Base-by-base conservation (phyloP, 2,329 filamentous ascomycete species). In the Calycina marina region DNA sequence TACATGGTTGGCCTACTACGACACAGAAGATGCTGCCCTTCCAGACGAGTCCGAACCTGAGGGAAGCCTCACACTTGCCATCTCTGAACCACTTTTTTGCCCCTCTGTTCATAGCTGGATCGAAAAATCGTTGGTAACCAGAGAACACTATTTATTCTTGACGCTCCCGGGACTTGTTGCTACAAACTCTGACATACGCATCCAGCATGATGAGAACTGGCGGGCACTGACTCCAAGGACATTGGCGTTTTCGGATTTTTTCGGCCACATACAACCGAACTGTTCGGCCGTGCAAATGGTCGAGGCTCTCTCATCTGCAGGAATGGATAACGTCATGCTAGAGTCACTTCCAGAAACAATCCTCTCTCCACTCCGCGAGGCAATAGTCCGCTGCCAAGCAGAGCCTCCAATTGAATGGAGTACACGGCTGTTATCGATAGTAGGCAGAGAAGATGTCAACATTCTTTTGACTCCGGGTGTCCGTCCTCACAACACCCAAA, bases 301-400 rank as follows among this genome's bases (percentile, higher is more conserved):
- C 2, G 77, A 90, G 49, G 64, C 77, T 14, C 76, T 94, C 58
- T 65, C 77, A 37, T 61, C 71, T 26, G 76, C 76, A 39, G 76
- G 77, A 0, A 71, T 93, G 28, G 74, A 67, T 5, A 56, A 58
- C 6, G 61, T 67, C 14, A 60, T 86, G 30, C 65, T 96, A 11
- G 82, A 93, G 40, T 85, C 81, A 1, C 61, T 96, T 1, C 88
- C 90, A 2, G 84, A 93, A 54, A 75, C 82, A 15, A 65, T 94
- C n/a, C 68, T 81, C 33, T 71, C 77, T 2, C 79, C 82, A 0
- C 62, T 96, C 10, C 77, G 79, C 50, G 86, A 96, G 56, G 75
- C 78, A 4, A 84, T 96, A 25, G 70, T 77, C n/a, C 67, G 73
- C 40, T 93, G 83, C 42, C 86, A 93, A 52, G 69, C 74, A n/a